phyloP scores from a whole-genome alignment of 169 alveolate genomes.

The Cryptosporidium viatorum region DNA sequence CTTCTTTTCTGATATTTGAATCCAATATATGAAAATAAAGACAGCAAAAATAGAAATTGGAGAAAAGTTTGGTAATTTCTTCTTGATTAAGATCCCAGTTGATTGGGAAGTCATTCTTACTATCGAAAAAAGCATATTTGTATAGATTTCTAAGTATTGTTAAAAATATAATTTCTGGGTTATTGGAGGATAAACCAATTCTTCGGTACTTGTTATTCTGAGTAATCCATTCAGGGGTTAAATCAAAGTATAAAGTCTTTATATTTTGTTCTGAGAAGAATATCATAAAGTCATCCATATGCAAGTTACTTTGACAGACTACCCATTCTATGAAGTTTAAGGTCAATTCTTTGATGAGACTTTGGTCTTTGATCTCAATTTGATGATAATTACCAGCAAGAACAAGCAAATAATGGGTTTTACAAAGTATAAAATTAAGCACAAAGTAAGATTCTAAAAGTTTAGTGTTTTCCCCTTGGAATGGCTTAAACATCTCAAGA shows the following conservation, averaged over 20 bases:
- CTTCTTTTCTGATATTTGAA: neutral
- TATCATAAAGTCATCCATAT: neutral
- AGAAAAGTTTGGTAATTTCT: neutral
- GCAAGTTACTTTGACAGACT: neutral
- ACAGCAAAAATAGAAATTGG: neutral
- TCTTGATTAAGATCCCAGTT: neutral
- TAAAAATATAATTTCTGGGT: neutral
- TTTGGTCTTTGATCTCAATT: neutral
- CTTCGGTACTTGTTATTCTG: neutral
- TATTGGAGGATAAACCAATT: neutral
- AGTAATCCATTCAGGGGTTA: neutral
- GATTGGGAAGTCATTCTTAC: neutral
- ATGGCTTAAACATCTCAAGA: neutral
- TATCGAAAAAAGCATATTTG: neutral
- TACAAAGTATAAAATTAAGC: slow-evolving; percentile 10
- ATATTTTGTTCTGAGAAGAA: neutral
- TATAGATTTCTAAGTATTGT: neutral
- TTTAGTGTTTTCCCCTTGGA: neutral
- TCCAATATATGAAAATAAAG: neutral
- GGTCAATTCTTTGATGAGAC: neutral
- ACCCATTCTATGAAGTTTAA: neutral
- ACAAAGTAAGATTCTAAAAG: slow-evolving; percentile 25
- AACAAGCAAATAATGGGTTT: neutral
- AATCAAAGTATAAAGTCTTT: neutral
- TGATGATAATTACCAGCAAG: neutral